Evolutionary conservation across 2,329 filamentous ascomycete genomes (phyloP).

Genomic region (Aspergillus thermomutatus): DNA sequence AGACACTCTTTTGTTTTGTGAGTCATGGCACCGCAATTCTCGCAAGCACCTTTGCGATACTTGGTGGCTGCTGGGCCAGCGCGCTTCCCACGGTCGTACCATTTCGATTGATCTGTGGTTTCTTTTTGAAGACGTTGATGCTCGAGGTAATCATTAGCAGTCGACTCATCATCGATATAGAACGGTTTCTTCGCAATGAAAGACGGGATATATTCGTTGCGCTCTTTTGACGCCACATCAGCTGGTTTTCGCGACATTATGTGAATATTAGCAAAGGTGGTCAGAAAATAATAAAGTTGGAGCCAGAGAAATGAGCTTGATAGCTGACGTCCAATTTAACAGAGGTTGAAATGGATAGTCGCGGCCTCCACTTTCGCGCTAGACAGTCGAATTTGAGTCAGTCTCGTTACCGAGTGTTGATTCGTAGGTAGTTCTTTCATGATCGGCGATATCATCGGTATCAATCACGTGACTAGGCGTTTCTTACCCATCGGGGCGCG

Average conservation of each 20-base stretch:
- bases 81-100: constrained; percentile 89
- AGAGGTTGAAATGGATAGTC: constrained; percentile 3
- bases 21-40: constrained; percentile 96
- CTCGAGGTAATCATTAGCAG: constrained; percentile 83
- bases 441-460: constrained; percentile 5
- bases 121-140: constrained; percentile 83
- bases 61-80: constrained; percentile 86
- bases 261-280: neutral
- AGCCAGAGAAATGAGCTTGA: neutral
- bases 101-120: constrained; percentile 69
- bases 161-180: constrained; percentile 76
- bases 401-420: neutral
- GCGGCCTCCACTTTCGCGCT: neutral
- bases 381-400: neutral
- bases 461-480: constrained; percentile 29
- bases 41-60: constrained; percentile 95
- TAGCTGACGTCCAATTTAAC: constrained; percentile 9
- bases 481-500: constrained; percentile 18
- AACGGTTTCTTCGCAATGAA: constrained; percentile 99
- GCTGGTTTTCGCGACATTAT: constrained; percentile 49
- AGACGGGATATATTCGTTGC: constrained; percentile 96
- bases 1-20: constrained; percentile 95
- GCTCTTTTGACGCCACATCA: constrained; percentile 67
- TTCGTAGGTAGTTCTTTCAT: neutral
- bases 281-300: neutral